phyloP scores from a whole-genome alignment of 306 rosid genomes.

The Trifolium pratense region DNA sequence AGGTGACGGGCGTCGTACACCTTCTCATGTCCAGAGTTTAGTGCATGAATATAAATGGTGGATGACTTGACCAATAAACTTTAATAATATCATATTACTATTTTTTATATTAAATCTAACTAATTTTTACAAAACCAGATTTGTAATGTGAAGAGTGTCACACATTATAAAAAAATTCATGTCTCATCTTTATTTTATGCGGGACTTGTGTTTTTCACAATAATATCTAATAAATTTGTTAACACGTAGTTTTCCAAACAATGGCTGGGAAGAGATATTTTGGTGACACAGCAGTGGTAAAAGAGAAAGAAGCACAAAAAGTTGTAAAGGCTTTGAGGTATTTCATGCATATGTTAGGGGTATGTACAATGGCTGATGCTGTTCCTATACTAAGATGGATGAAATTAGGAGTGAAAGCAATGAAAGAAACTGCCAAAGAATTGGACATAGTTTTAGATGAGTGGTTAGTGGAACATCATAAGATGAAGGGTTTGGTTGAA shows the following conservation, averaged over 20 bases:
- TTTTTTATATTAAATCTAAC: too few species aligned
- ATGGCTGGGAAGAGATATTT: conserved; percentile 30
- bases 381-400: conserved; percentile 39
- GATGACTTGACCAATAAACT: too few species aligned
- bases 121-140: too few species aligned
- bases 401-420: conserved; percentile 31
- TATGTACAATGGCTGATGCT: conserved; percentile 36
- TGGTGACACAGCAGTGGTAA: background rate
- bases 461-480: conserved; percentile 33
- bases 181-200: too few species aligned
- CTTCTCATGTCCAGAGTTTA: too few species aligned
- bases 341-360: conserved; percentile 26
- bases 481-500: conserved; percentile 16
- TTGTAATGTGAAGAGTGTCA: too few species aligned
- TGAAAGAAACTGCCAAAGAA: conserved; percentile 37
- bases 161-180: too few species aligned
- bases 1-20: too few species aligned
- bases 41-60: too few species aligned
- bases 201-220: too few species aligned
- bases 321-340: background rate
- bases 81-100: too few species aligned
- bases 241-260: conserved; percentile 33
- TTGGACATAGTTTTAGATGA: conserved; percentile 34
- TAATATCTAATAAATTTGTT: background rate
- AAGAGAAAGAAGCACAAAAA: conserved; percentile 15